A percentile compares a stretch with the other conserved stretches of the same genome.
Evolutionary conservation across 78 protist genomes (phyloP).

Genomic region (Trichosphaerium sp.): DNA sequence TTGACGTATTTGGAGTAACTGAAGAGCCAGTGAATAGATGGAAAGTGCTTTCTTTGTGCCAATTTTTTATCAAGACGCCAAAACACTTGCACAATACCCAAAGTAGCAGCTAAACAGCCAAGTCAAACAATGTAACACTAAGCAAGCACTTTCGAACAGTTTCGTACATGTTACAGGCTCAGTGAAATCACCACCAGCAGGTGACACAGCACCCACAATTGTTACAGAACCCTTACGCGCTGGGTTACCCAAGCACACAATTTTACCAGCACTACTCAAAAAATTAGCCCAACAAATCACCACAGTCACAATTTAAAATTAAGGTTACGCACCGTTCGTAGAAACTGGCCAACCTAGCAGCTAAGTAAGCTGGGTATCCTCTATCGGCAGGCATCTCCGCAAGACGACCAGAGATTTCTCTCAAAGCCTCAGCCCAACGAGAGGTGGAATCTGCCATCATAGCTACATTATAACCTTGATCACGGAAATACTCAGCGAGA

Average conservation of each 20-base stretch:
- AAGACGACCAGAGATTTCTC: constrained; percentile 99
- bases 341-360: constrained; percentile 98
- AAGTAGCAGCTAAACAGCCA: too few relatives aligned
- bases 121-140: too few relatives aligned
- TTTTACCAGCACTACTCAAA: constrained; percentile 95
- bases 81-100: constrained; percentile 98
- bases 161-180: constrained; percentile 99
- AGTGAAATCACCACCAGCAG: constrained; percentile 99
- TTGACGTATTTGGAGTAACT: constrained; percentile 87
- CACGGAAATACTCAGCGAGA: constrained; percentile 97
- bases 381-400: constrained; percentile 99
- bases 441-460: constrained; percentile 99
- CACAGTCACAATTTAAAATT: too few relatives aligned
- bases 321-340: too few relatives aligned
- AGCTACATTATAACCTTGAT: constrained; percentile 96
- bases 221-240: constrained; percentile 93
- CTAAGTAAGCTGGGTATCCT: constrained; percentile 99
- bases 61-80: constrained; percentile 99
- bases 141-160: too few relatives aligned
- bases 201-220: constrained; percentile 99
- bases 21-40: constrained; percentile 96
- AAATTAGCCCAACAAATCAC: too few relatives aligned
- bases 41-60: constrained; percentile 99
- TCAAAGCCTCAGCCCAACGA: constrained; percentile 99
- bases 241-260: constrained; percentile 91